Percentiles rank a stretch among this genome's conserved stretches.
Evolutionary conservation across 2,329 filamentous ascomycete genomes (phyloP).

Genomic region (Cladosporium sp.): DNA sequence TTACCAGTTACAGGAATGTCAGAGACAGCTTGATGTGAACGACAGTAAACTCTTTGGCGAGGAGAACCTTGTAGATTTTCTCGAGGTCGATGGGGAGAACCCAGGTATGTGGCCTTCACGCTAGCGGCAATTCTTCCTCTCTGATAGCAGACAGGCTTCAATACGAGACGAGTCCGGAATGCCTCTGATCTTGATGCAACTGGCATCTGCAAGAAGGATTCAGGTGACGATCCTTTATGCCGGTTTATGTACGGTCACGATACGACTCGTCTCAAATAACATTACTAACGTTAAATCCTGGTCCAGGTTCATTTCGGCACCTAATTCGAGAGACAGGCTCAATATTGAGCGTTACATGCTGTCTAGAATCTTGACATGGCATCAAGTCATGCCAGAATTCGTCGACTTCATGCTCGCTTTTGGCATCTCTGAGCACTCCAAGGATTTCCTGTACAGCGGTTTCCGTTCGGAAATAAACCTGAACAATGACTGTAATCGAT

Average conservation of each 20-base stretch:
- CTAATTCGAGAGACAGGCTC: background rate
- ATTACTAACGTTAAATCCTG: background rate
- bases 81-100: background rate
- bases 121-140: too few relatives aligned
- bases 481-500: background rate
- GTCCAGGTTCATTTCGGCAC: background rate
- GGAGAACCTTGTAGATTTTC: background rate
- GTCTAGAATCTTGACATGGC: conserved; percentile 22
- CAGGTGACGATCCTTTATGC: background rate
- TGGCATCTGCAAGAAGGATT: background rate
- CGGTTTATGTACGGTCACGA: background rate
- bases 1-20: background rate
- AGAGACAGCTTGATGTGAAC: background rate
- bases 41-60: background rate
- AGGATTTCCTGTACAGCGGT: conserved; percentile 37
- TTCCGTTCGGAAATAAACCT: conserved; percentile 31
- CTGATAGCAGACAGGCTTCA: too few relatives aligned
- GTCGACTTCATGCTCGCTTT: conserved; percentile 39
- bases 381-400: conserved; percentile 34
- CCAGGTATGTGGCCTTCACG: too few relatives aligned
- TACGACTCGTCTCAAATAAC: background rate
- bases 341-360: background rate
- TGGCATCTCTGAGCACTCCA: conserved; percentile 27
- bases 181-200: background rate
- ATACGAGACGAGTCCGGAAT: too few relatives aligned